Evolutionary conservation across 176 grass and related monocot genomes (phyloP), one percentile per base, ranked within the genome.

Genomic region (Zoysia japonica): DNA sequence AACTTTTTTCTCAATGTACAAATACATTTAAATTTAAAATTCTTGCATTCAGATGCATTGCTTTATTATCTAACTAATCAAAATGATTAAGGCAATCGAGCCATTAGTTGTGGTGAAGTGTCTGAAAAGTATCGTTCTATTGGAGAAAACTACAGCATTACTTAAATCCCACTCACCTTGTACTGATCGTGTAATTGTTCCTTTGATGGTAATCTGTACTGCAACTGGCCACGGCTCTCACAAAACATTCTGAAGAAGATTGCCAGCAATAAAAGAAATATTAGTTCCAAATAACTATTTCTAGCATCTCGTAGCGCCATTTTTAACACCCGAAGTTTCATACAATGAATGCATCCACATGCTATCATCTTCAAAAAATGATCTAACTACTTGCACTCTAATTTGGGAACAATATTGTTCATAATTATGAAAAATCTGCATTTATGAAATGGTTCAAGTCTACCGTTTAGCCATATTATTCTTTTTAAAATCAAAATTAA

Each of bases 151-250:
- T 16, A 17, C 6, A 57, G 19, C 1, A 57, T 20, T 57, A 7
- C 17, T 57, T 19, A 57, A 57, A 65, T 63, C 5, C 16, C 16
- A 28, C 80, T 72, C 55, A 95, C 89, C 11, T n/a, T 0, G 51
- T 78, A 95, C 36, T 2, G 35, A 0, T 7, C 0, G 2, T 3
- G 0, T 7, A 96, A 69, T 0, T 45, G 6, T 0, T 57, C 1
- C 66, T 48, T 92, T 0, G n/a, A 0, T 67, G 90, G 93, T 78
- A 92, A 72, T 39, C 69, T 57, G 82, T 87, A 78, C 72, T 90
- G 90, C 59, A 92, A 20, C 78, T 84, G 84, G 48, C 93, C 90
- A 16, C 44, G 70, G 0, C 45, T 11, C 35, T 84, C 40, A 54
- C 87, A 90, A 1, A 90, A 78, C 47, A 65, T 37, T 69, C 93